These are phyloP conservation scores for Neodidymelliopsis sp. DNA, from an alignment of 2,329 filamentous ascomycete genomes.

Conservation along the genomic window DNA sequence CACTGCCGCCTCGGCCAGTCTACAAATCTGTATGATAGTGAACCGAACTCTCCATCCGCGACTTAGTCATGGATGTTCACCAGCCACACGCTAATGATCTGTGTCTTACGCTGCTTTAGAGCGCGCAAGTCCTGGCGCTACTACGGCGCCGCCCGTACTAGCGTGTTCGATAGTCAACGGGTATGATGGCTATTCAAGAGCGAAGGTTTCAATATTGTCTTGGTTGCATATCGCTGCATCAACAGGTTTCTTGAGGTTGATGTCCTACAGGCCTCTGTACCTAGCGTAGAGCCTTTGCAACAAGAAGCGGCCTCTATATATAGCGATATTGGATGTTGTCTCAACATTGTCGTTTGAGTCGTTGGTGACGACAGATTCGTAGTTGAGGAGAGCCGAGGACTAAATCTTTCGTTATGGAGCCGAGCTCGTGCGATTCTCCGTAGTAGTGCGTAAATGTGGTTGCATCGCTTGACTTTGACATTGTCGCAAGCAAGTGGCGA, in stretches of 20 bases:
- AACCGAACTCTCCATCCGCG: constrained; percentile 5
- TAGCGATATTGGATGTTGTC: constrained; percentile 14
- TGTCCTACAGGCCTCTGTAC: constrained; percentile 3
- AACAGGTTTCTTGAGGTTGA: constrained; percentile 10
- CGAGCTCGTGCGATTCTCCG: too few relatives aligned
- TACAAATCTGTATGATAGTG: constrained; percentile 2
- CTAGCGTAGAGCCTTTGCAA: constrained; percentile 7
- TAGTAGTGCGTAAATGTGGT: constrained; percentile 6
- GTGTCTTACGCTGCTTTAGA: constrained; percentile 12
- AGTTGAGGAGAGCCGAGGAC: neutral
- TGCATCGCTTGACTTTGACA: neutral
- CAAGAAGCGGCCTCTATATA: constrained; percentile 7
- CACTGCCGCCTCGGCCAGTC: constrained; percentile 5
- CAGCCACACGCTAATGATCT: constrained; percentile 12
- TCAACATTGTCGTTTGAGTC: constrained; percentile 7
- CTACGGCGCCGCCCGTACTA: constrained; percentile 19
- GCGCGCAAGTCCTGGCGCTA: constrained; percentile 9
- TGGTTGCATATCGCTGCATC: constrained; percentile 12
- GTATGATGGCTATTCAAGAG: constrained; percentile 3
- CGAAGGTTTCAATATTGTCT: constrained; percentile 11
- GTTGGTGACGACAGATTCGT: constrained; percentile 8
- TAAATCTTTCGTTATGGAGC: constrained; percentile 1
- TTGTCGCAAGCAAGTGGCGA: constrained; percentile 4
- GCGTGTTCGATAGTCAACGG: constrained; percentile 14
- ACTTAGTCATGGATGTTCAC: constrained; percentile 8